Evolutionary conservation across 257 asterid species (phyloP), one percentile per base, ranked within the genome.

Genomic region (Plectranthus barbatus): DNA sequence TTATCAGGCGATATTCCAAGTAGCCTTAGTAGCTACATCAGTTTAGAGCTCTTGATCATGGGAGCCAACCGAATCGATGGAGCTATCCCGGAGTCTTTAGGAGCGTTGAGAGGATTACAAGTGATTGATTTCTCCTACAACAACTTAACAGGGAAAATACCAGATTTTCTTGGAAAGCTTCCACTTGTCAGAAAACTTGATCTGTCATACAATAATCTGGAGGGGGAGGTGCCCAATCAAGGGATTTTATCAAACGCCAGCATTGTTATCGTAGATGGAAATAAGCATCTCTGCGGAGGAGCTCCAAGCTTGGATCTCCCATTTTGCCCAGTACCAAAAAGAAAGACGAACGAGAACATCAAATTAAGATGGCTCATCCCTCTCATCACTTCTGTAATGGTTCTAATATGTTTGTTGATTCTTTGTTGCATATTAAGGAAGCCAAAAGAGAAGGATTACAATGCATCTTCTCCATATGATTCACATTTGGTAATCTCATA

Each of bases 81-180:
- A 62, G 2, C 46, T 5, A 33, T 62, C 5, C 68, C 68, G n/a
- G 46, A 48, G 11, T 62, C 68, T 18, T 47, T 47, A 47, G 47
- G 6, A 31, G 57, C 68, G 15, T 11, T 61, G 46, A 61, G 45
- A 61, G 67, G 67, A 10, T 45, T 61, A 10, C 46, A 61, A 61
- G 29, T 1, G 56, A 33, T 62, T 33, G 55, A 62, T 33, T 47
- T 62, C 18, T 62, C 57, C 2, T 36, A 62, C 3, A 62, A 62
- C 7, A 47, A 62, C 47, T 19, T 62, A 31, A 46, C 68, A 4
- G 68, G 68, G 57, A 47, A 18, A 3, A 47, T 62, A 3, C 68
- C 57, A 1, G 14, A 31, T 2, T 62, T 46, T 62, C 31, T 62
- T 12, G 21, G 20, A 5, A 47, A 62, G 47, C 57, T 62, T 33